Evolutionary conservation across 441 rosid species (phyloP).

Genomic region (Gossypium schwendimanii): DNA sequence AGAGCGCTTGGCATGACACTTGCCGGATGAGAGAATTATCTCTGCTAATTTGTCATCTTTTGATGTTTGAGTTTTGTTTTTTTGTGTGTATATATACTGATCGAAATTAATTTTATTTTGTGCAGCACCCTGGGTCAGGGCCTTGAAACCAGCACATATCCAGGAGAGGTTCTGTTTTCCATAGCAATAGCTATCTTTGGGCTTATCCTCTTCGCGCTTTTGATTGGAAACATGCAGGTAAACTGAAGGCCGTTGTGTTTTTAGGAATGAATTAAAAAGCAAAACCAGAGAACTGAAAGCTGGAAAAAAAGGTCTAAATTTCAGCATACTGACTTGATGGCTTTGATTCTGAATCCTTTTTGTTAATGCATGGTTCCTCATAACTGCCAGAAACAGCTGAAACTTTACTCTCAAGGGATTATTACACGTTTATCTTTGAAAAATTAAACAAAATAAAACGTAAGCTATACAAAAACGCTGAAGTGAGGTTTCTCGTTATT

Average conservation of each 20-base stretch:
- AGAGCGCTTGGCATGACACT: too few relatives aligned
- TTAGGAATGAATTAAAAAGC: too few relatives aligned
- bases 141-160: conserved; percentile 66
- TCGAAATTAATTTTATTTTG: conserved; percentile 7
- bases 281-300: too few relatives aligned
- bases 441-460: not conserved
- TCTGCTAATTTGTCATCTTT: not conserved
- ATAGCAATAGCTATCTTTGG: conserved; percentile 72
- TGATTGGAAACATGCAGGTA: conserved; percentile 92
- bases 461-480: not conserved
- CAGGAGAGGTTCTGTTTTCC: conserved; percentile 74
- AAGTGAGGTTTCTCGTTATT: conserved; percentile 15
- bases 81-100: not conserved
- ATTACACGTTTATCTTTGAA: not conserved
- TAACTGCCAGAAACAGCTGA: not conserved
- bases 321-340: not conserved
- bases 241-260: not conserved
- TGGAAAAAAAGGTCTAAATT: too few relatives aligned
- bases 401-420: not conserved
- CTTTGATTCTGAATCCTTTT: not conserved
- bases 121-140: conserved; percentile 84
- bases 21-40: not conserved
- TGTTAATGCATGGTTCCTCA: not conserved
- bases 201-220: conserved; percentile 75
- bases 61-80: not conserved